Percentiles rank a stretch among this genome's conserved stretches.
Evolutionary conservation across 2,329 filamentous ascomycete species (phyloP).

Genomic region (Penicillium sp.): DNA sequence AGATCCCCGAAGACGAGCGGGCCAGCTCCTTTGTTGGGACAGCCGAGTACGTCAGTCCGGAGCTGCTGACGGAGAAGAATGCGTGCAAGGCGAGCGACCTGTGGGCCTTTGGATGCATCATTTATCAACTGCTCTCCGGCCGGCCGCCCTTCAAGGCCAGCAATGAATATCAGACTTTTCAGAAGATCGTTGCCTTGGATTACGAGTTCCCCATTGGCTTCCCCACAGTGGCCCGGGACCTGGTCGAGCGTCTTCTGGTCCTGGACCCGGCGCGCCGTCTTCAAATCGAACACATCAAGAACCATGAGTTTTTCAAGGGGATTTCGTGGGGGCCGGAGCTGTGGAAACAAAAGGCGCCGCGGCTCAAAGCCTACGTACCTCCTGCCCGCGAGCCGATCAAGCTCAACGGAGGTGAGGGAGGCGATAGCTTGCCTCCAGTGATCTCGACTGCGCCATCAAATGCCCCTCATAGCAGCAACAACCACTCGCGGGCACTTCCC

Average conservation of each 20-base stretch:
- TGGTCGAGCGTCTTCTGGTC: constrained; percentile 85
- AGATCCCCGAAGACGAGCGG: constrained; percentile 60
- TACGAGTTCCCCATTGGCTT: constrained; percentile 91
- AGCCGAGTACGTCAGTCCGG: constrained; percentile 95
- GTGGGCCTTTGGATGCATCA: constrained; percentile 97
- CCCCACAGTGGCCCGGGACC: constrained; percentile 74
- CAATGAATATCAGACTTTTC: constrained; percentile 95
- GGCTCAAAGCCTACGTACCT: constrained; percentile 76
- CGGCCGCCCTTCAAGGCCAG: constrained; percentile 91
- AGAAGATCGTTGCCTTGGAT: constrained; percentile 92
- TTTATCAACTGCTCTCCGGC: constrained; percentile 94
- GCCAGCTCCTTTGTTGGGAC: constrained; percentile 96
- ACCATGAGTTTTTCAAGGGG: constrained; percentile 90
- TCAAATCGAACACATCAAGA: constrained; percentile 93
- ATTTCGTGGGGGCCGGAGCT: constrained; percentile 74
- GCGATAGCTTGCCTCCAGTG: constrained; percentile 39
- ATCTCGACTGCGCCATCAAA: constrained; percentile 37
- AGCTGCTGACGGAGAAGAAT: constrained; percentile 92
- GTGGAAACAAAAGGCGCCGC: constrained; percentile 85
- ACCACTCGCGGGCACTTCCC: constrained; percentile 56
- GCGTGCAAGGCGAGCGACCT: constrained; percentile 96
- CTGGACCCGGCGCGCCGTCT: constrained; percentile 77
- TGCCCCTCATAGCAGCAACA: constrained; percentile 27
- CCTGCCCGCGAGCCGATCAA: constrained; percentile 73
- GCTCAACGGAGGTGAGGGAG: constrained; percentile 52